Percentiles rank a stretch among this genome's conserved stretches.
phyloP scores from a whole-genome alignment of 2,329 filamentous ascomycete genomes.

The Alternaria hordeiaustralica region DNA sequence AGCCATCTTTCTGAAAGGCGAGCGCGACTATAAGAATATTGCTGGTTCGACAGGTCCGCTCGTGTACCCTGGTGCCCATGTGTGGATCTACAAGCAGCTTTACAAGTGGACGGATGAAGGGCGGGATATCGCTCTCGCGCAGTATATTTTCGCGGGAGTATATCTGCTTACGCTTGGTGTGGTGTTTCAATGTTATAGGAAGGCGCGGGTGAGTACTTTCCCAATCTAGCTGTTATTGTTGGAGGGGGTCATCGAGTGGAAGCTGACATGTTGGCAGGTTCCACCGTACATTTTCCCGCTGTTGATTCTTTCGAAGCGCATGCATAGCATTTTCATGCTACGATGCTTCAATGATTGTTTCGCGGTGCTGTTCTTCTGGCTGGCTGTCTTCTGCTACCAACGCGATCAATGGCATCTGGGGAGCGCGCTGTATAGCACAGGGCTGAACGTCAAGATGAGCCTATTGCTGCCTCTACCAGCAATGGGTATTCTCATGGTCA shows the following conservation, averaged over 20 bases:
- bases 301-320: constrained; percentile 84
- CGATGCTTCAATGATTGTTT: constrained; percentile 97
- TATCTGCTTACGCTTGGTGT: constrained; percentile 78
- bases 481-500: constrained; percentile 75
- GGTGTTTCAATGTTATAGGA: constrained; percentile 82
- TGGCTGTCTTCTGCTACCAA: constrained; percentile 80
- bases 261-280: constrained; percentile 56
- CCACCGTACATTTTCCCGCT: constrained; percentile 89
- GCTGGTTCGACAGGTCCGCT: constrained; percentile 88
- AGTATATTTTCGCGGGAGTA: constrained; percentile 79
- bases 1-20: constrained; percentile 76
- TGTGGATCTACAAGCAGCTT: constrained; percentile 85
- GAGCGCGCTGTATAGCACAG: constrained; percentile 74
- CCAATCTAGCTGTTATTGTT: not conserved
- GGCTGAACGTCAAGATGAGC: constrained; percentile 95
- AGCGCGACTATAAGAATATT: constrained; percentile 87
- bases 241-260: too few species aligned
- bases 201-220: constrained; percentile 65
- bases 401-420: constrained; percentile 75
- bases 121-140: constrained; percentile 77
- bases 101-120: constrained; percentile 81
- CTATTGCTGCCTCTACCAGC: constrained; percentile 83
- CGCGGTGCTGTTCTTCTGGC: constrained; percentile 82
- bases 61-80: constrained; percentile 92
- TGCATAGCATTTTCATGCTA: constrained; percentile 92